A percentile compares a stretch with the other conserved stretches of the same genome.
phyloP scores from a whole-genome alignment of 345 rosid genomes.

The Populus ilicifolia region DNA sequence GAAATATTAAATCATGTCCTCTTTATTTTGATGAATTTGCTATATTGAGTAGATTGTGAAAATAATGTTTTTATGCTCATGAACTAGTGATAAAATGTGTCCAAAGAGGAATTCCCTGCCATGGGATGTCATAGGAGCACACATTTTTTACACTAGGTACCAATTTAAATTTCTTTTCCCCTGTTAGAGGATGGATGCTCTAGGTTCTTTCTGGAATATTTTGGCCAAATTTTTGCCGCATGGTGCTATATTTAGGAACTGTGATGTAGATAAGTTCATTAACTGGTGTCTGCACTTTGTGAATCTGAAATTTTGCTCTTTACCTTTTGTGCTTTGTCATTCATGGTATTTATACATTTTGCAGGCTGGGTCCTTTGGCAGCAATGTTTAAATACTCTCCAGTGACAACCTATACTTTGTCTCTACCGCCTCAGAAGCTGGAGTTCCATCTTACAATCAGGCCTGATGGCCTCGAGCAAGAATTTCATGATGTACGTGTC shows the following conservation, averaged over 20 bases:
- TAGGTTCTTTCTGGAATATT: background rate
- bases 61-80: background rate
- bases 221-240: background rate
- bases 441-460: constrained; percentile 52
- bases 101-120: background rate
- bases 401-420: constrained; percentile 60
- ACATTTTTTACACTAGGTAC: background rate
- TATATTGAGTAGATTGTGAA: background rate
- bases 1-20: background rate
- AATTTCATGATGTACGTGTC: constrained; percentile 49
- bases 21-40: background rate
- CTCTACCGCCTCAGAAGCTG: constrained; percentile 66
- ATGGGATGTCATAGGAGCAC: background rate
- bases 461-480: constrained; percentile 53
- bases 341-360: constrained; percentile 7
- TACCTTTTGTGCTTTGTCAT: background rate
- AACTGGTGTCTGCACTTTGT: background rate
- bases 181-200: background rate
- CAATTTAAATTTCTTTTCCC: background rate
- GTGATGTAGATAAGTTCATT: background rate
- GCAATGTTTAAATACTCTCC: constrained; percentile 84
- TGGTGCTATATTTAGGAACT: background rate
- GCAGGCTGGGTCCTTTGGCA: constrained; percentile 81
- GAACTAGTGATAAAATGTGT: background rate
- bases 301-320: background rate